These are phyloP conservation scores for Crucibulum laeve DNA, from an alignment of 768 basidiomycete genomes.

Conservation along the genomic window DNA sequence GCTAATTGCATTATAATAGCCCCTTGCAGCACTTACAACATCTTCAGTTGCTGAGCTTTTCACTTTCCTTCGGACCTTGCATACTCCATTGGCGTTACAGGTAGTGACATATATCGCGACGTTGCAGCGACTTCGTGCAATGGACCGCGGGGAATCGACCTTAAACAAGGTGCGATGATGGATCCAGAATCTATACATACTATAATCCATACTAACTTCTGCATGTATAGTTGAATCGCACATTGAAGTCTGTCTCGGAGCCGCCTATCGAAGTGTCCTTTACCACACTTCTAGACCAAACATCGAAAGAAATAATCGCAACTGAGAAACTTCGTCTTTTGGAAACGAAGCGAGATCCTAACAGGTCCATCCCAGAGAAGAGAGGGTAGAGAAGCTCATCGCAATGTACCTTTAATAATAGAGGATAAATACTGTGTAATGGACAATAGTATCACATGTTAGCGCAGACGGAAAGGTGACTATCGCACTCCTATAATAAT, in stretches of 20 bases:
- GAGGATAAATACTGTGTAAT: not conserved
- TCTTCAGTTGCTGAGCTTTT: constrained; percentile 65
- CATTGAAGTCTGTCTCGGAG: constrained; percentile 47
- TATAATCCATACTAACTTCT: not conserved
- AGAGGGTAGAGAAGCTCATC: not conserved
- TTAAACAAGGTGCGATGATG: constrained; percentile 41
- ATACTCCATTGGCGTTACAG: constrained; percentile 49
- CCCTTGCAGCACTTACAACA: constrained; percentile 47
- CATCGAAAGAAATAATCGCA: constrained; percentile 59
- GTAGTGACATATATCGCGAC: constrained; percentile 44
- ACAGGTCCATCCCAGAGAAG: constrained; percentile 12
- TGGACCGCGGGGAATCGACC: constrained; percentile 43
- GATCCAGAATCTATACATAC: not conserved
- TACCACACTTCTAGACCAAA: constrained; percentile 50
- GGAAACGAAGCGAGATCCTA: constrained; percentile 31
- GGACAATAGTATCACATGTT: not conserved
- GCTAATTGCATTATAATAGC: constrained; percentile 34
- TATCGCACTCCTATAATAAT: too few species aligned
- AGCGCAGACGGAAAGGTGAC: too few species aligned
- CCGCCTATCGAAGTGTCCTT: constrained; percentile 39
- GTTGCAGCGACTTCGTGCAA: constrained; percentile 44
- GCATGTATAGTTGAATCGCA: constrained; percentile 48
- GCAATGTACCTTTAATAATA: not conserved
- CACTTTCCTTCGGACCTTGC: constrained; percentile 54
- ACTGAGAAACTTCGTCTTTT: constrained; percentile 63